A percentile compares a stretch with the other conserved stretches of the same genome.
Evolutionary conservation across 768 basidiomycete species (phyloP).

Genomic region (Psilocybe subaeruginosa): DNA sequence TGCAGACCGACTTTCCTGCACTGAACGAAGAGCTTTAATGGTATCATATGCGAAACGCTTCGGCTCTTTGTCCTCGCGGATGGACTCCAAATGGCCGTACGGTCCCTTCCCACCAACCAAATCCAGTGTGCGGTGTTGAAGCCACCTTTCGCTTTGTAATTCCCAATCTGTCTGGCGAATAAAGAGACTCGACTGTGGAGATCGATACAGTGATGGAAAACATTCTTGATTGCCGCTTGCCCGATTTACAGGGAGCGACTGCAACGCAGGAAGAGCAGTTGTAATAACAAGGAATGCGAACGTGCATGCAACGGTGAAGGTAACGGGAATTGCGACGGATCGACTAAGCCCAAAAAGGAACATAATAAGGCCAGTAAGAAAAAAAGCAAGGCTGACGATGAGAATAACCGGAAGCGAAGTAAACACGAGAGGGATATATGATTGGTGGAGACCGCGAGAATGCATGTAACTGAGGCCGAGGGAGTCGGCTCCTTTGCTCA

Average conservation of each 20-base stretch:
- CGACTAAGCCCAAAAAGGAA: constrained; percentile 21
- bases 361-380: constrained; percentile 23
- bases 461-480: constrained; percentile 23
- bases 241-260: neutral
- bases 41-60: constrained; percentile 10
- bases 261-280: constrained; percentile 3
- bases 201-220: constrained; percentile 4
- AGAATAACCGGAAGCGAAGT: constrained; percentile 23
- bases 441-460: constrained; percentile 18
- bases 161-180: neutral
- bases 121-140: neutral
- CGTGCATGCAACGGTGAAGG: neutral
- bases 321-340: constrained; percentile 15
- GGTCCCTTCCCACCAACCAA: neutral
- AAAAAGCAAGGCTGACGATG: constrained; percentile 21
- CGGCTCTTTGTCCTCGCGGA: neutral
- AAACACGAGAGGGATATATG: constrained; percentile 22
- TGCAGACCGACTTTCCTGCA: constrained; percentile 10
- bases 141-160: neutral
- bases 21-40: constrained; percentile 10
- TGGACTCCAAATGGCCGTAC: neutral
- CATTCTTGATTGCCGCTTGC: neutral
- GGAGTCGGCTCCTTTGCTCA: constrained; percentile 7
- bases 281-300: constrained; percentile 3
- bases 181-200: neutral